These are phyloP conservation scores for Tolypocladium cylindrosporum DNA, from an alignment of 2,329 filamentous ascomycete species.

Conservation along the genomic window DNA sequence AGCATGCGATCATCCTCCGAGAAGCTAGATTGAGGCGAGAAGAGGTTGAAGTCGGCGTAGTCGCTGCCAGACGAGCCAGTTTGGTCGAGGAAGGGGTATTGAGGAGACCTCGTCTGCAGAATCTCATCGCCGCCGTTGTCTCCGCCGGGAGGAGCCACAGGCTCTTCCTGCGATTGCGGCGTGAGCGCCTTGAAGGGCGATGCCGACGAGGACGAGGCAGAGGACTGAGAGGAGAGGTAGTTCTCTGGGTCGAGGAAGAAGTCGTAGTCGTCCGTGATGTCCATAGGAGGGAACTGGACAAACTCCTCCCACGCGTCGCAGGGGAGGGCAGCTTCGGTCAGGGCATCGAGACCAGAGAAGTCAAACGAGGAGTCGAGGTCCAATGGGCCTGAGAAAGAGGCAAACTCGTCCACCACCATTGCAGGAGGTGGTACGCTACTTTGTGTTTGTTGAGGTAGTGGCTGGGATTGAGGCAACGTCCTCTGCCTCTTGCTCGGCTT, in stretches of 20 bases:
- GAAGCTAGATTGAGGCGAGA: conserved; percentile 37
- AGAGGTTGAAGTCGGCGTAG: conserved; percentile 47
- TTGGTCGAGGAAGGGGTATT: conserved; percentile 28
- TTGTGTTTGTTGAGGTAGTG: conserved; percentile 11
- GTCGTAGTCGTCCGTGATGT: conserved; percentile 29
- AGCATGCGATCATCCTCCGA: conserved; percentile 38
- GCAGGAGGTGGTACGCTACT: conserved; percentile 1
- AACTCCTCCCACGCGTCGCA: conserved; percentile 35
- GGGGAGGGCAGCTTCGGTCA: conserved; percentile 5
- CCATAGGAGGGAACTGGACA: conserved; percentile 29
- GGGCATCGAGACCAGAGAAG: conserved; percentile 11
- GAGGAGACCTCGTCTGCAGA: conserved; percentile 1
- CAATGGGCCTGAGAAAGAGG: conserved; percentile 3
- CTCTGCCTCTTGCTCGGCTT: conserved; percentile 34
- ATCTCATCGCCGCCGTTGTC: conserved; percentile 3
- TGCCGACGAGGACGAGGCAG: conserved; percentile 14
- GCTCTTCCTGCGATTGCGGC: conserved; percentile 14
- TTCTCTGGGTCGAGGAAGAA: conserved; percentile 34
- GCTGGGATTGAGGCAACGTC: conserved; percentile 9
- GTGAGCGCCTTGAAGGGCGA: conserved; percentile 15
- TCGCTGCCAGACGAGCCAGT: conserved; percentile 13
- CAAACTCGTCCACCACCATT: neutral
- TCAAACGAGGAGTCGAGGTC: conserved; percentile 11
- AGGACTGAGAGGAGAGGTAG: conserved; percentile 28
- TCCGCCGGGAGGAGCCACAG: conserved; percentile 3